A percentile compares a stretch with the other conserved stretches of the same genome.
phyloP scores from a whole-genome alignment of 768 basidiomycete genomes.

The Daedaleopsis sinensis region DNA sequence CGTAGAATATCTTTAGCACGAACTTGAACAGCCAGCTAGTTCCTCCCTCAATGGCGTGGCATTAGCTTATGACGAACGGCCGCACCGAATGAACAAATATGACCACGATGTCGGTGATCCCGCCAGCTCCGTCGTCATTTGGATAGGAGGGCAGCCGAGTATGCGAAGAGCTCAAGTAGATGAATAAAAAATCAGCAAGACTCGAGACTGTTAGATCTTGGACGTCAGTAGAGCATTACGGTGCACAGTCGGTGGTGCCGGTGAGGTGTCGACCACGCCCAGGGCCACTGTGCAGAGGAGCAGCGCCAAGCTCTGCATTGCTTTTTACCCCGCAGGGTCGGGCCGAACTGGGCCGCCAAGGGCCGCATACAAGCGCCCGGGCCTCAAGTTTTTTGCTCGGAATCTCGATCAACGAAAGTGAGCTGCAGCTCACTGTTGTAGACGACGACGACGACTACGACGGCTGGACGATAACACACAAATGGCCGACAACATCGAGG shows the following conservation, averaged over 20 bases:
- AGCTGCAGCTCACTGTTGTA: neutral
- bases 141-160: no score
- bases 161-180: no score
- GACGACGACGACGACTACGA: neutral
- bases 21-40: slow-evolving; percentile 71
- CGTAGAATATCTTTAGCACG: slow-evolving; percentile 91
- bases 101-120: slow-evolving; percentile 59
- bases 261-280: no score
- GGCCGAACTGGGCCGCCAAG: neutral
- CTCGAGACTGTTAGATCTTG: no score
- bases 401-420: neutral
- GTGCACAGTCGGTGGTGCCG: no score
- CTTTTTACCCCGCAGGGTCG: no score
- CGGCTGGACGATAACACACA: neutral
- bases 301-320: no score
- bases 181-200: no score
- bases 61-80: neutral
- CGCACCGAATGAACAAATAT: slow-evolving; percentile 68
- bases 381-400: neutral
- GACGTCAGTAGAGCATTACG: no score
- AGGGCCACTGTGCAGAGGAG: no score
- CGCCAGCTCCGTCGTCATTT: slow-evolving; percentile 31
- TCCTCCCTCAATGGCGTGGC: neutral
- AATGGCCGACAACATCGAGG: slow-evolving; percentile 44
- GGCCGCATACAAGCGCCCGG: neutral